These are phyloP conservation scores for Thelephora terrestris DNA, from an alignment of 1,284 basidiomycete genomes.

Conservation along the genomic window DNA sequence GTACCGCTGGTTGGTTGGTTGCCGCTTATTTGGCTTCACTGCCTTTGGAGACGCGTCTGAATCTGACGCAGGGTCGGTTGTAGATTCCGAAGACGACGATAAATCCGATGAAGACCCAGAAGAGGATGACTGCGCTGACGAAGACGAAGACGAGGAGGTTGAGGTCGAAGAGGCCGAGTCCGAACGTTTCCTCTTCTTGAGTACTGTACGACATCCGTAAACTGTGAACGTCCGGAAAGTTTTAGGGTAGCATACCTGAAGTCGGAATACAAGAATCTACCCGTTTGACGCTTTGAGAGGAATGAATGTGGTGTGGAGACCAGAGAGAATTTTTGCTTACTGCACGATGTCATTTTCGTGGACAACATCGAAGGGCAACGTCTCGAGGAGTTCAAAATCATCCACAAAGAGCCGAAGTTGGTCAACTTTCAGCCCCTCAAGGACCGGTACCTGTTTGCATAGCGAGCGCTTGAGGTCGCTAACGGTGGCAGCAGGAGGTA, in stretches of 20 bases:
- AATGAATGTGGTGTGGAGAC: neutral
- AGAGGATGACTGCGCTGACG: slow-evolving; percentile 1
- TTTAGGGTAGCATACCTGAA: neutral
- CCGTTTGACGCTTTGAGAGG: neutral
- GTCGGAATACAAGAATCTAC: neutral
- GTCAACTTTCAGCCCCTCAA: slow-evolving; percentile 13
- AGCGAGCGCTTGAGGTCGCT: slow-evolving; percentile 20
- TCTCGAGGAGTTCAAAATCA: slow-evolving; percentile 34
- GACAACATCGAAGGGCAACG: slow-evolving; percentile 27
- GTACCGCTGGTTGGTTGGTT: neutral
- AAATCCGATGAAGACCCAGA: slow-evolving; percentile 2
- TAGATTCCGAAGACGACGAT: slow-evolving; percentile 18
- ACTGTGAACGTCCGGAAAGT: neutral
- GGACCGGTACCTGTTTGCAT: slow-evolving; percentile 17
- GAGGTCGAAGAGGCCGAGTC: neutral
- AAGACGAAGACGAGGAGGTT: neutral
- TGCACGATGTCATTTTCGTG: slow-evolving; percentile 34
- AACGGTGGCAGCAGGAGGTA: slow-evolving; percentile 12
- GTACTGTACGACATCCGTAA: neutral
- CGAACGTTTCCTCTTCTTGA: neutral
- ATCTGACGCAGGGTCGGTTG: slow-evolving; percentile 10
- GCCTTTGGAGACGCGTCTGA: slow-evolving; percentile 8
- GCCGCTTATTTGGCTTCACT: neutral
- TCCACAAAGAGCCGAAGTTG: slow-evolving; percentile 29
- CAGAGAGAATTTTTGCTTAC: slow-evolving; percentile 17